Conservation (phyloP, 352 stramenopile genomes). For the Phytophthora quininea region DNA sequence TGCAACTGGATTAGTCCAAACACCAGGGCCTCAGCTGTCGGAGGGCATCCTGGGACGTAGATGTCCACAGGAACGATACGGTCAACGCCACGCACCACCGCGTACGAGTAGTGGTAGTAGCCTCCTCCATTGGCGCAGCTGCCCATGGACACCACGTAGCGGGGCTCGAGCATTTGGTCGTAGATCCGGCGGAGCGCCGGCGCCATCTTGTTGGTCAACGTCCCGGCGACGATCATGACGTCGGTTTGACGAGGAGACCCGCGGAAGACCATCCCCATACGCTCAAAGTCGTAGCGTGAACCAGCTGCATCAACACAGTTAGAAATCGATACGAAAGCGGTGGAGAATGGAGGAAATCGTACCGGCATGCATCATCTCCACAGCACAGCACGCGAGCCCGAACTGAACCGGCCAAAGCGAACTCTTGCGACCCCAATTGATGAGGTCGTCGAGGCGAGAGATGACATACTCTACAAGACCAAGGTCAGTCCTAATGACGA, state of each 20-base stretch:
- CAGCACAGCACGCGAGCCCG: background rate
- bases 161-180: background rate
- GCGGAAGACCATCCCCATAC: slow-evolving; percentile 3
- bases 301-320: background rate
- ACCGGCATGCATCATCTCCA: slow-evolving; percentile 2
- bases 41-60: background rate
- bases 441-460: background rate
- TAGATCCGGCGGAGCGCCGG: background rate
- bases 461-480: background rate
- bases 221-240: slow-evolving; percentile 1
- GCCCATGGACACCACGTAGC: slow-evolving; percentile 1
- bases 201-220: slow-evolving; percentile 1
- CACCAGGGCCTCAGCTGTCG: background rate
- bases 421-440: slow-evolving; percentile 2
- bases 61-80: slow-evolving; percentile 1
- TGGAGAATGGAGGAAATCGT: background rate
- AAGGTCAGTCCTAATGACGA: background rate
- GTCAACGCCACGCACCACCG: background rate
- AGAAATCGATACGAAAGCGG: background rate
- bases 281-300: slow-evolving; percentile 2
- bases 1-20: slow-evolving; percentile 1
- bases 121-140: slow-evolving; percentile 1
- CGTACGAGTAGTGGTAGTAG: slow-evolving; percentile 3
- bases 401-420: background rate
- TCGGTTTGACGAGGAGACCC: slow-evolving; percentile 1